Percentiles rank a stretch among this genome's conserved stretches.
Evolutionary conservation across 2,329 filamentous ascomycete genomes (phyloP).

Genomic region (Trichoderma sp.): DNA sequence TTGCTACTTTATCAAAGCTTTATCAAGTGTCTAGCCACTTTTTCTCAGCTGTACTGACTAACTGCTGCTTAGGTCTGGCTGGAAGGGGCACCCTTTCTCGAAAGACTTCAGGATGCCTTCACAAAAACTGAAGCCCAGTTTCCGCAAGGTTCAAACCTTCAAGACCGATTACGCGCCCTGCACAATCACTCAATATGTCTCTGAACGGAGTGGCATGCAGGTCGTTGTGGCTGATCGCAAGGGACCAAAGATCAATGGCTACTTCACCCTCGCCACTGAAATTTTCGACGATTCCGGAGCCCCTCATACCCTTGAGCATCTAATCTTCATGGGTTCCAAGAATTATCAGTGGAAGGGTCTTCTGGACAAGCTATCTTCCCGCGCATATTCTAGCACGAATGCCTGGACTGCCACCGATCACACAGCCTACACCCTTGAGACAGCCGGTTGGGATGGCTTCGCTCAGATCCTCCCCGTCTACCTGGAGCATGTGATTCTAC

Average conservation of each 20-base stretch:
- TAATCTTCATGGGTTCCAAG: constrained; percentile 88
- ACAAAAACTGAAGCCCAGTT: constrained; percentile 56
- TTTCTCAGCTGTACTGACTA: neutral
- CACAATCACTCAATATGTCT: constrained; percentile 93
- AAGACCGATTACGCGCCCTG: constrained; percentile 87
- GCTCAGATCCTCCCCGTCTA: constrained; percentile 93
- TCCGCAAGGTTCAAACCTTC: constrained; percentile 84
- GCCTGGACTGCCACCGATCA: constrained; percentile 97
- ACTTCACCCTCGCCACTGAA: constrained; percentile 94
- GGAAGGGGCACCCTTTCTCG: neutral
- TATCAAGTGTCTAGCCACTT: neutral
- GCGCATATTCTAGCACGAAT: constrained; percentile 92
- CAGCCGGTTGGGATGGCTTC: constrained; percentile 96
- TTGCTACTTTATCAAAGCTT: neutral
- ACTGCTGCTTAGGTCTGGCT: constrained; percentile 26
- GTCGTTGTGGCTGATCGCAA: constrained; percentile 89
- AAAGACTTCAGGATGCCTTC: constrained; percentile 51
- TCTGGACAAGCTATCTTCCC: constrained; percentile 88
- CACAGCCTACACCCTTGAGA: constrained; percentile 93
- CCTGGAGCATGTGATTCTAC: constrained; percentile 88
- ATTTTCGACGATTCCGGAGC: constrained; percentile 97
- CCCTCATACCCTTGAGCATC: constrained; percentile 80
- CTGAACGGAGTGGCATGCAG: constrained; percentile 89
- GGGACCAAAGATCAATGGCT: constrained; percentile 92
- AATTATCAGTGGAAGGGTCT: constrained; percentile 94